phyloP scores from a whole-genome alignment of 305 asterid species.

The Stenogyne calaminthoides region DNA sequence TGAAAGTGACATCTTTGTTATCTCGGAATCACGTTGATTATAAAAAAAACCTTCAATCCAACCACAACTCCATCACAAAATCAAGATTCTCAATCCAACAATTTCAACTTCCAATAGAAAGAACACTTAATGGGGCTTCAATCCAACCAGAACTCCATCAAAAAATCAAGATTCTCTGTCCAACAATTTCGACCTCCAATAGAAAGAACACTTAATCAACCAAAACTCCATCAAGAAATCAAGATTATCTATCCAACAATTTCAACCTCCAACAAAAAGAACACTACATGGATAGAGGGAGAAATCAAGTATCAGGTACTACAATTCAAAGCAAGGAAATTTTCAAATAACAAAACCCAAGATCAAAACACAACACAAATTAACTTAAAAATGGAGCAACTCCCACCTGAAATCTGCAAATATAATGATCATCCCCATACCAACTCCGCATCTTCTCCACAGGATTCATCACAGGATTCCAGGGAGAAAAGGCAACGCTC shows the following conservation, averaged over 20 bases:
- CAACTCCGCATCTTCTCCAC: constrained; percentile 30
- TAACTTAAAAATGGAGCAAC: background rate
- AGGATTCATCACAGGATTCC: constrained; percentile 30
- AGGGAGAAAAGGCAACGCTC: constrained; percentile 43
- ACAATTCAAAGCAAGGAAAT: background rate
- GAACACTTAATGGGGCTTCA: no score
- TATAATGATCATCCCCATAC: constrained; percentile 54
- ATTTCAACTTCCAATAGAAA: no score
- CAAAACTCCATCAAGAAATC: no score
- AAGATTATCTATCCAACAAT: no score
- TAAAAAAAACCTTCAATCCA: background rate
- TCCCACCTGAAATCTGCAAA: constrained; percentile 60
- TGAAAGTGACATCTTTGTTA: background rate
- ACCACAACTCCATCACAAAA: background rate
- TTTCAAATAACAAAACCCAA: background rate
- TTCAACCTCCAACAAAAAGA: background rate
- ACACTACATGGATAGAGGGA: background rate
- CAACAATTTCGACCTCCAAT: no score
- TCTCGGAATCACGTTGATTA: background rate
- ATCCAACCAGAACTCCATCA: no score
- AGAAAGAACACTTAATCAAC: no score
- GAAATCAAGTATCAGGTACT: background rate
- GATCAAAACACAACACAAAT: background rate
- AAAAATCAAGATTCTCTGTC: no score
- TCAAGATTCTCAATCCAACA: background rate